phyloP scores from a whole-genome alignment of 2,329 filamentous ascomycete genomes.

The Aspergillus puulaauensis region DNA sequence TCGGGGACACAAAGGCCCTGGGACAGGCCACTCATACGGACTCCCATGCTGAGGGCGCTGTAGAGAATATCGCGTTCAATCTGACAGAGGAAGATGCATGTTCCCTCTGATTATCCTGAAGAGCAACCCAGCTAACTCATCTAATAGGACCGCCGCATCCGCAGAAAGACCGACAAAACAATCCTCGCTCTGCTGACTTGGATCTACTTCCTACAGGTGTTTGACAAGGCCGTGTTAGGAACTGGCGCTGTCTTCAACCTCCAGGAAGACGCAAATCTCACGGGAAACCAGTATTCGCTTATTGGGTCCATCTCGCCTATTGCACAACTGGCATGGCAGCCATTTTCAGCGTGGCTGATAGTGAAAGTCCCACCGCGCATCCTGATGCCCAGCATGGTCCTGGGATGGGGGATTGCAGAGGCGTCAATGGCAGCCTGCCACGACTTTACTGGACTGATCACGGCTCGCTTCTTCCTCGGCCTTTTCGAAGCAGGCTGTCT shows the following conservation, averaged over 20 bases:
- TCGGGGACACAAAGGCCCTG: no score
- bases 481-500: conserved; percentile 54
- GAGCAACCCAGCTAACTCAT: no score
- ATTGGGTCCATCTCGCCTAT: conserved; percentile 59
- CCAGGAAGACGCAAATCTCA: conserved; percentile 50
- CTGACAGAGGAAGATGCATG: no score
- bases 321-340: conserved; percentile 61
- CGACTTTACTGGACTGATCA: conserved; percentile 47
- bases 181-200: conserved; percentile 52
- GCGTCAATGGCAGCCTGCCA: conserved; percentile 49
- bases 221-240: conserved; percentile 60
- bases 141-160: conserved; percentile 44
- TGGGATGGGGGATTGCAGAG: conserved; percentile 52
- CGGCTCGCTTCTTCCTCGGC: conserved; percentile 53
- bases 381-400: conserved; percentile 52
- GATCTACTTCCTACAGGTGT: conserved; percentile 51
- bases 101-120: no score
- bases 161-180: conserved; percentile 60
- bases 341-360: conserved; percentile 60
- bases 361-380: conserved; percentile 61
- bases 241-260: conserved; percentile 60
- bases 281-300: conserved; percentile 57
- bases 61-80: no score
- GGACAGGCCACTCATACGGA: no score
- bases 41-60: no score